These are phyloP conservation scores for Blastobotrys terrestris DNA, from an alignment of 805 yeast genomes.

Conservation along the genomic window DNA sequence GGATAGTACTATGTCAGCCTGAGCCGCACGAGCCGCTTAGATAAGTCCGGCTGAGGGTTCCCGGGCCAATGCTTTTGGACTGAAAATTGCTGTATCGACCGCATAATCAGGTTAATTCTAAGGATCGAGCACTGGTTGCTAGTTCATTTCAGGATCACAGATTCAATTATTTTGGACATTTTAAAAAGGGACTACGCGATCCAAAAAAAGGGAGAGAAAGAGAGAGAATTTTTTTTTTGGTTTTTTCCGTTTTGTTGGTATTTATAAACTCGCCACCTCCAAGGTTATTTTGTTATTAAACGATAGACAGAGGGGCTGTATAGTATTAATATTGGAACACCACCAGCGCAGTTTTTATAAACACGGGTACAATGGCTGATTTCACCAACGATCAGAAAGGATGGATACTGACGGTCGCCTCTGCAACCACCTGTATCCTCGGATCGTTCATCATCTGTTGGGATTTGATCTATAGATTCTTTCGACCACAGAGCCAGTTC, in stretches of 20 bases:
- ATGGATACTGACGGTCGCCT: slow-evolving; percentile 57
- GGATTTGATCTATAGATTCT: slow-evolving; percentile 49
- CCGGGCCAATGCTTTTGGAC: too few species aligned
- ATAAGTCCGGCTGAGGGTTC: too few species aligned
- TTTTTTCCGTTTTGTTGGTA: neutral
- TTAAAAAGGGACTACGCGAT: too few species aligned
- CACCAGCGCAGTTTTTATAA: too few species aligned
- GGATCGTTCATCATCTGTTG: slow-evolving; percentile 65
- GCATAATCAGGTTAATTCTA: neutral
- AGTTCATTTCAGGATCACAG: too few species aligned
- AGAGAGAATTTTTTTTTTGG: too few species aligned
- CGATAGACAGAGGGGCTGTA: too few species aligned
- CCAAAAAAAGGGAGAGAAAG: too few species aligned
- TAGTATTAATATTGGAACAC: too few species aligned
- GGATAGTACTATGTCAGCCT: neutral
- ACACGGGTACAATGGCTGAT: neutral
- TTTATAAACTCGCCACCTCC: neutral
- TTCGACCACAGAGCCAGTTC: slow-evolving; percentile 40
- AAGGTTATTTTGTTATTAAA: too few species aligned
- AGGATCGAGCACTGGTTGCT: too few species aligned
- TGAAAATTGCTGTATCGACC: neutral
- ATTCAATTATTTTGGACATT: too few species aligned
- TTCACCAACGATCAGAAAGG: slow-evolving; percentile 17
- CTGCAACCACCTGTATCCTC: slow-evolving; percentile 62
- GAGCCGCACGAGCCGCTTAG: neutral